Conservation (phyloP, 305 asterid genomes). For the Fraxinus ornus region DNA sequence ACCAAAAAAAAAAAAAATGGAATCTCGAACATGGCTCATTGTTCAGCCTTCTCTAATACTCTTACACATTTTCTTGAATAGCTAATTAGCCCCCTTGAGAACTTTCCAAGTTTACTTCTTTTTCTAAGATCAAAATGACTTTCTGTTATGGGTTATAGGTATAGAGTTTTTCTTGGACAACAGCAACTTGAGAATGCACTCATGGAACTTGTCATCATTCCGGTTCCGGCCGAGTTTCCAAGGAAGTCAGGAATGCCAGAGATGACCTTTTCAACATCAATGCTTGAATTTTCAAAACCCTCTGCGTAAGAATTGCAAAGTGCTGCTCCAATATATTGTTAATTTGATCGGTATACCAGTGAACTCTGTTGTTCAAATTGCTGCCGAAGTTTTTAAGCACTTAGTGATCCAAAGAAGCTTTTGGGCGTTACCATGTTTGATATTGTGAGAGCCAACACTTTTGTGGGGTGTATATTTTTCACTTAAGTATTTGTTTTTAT, state of each 20-base stretch:
- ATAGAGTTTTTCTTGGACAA: slow-evolving; percentile 77
- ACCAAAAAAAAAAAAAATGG: too few species aligned
- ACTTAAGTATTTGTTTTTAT: too few species aligned
- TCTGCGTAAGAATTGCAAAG: slow-evolving; percentile 78
- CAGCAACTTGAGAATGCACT: slow-evolving; percentile 71
- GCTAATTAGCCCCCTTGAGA: neutral
- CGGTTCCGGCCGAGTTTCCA: slow-evolving; percentile 87
- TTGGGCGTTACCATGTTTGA: slow-evolving; percentile 90
- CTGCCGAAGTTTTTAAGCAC: slow-evolving; percentile 94
- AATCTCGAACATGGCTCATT: neutral
- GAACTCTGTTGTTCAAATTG: slow-evolving; percentile 88
- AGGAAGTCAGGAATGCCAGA: slow-evolving; percentile 94
- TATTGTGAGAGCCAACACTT: slow-evolving; percentile 89
- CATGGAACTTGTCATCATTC: slow-evolving; percentile 80
- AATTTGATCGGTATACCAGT: slow-evolving; percentile 89
- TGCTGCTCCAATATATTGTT: slow-evolving; percentile 73
- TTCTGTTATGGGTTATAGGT: slow-evolving; percentile 40
- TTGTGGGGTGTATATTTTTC: slow-evolving; percentile 41
- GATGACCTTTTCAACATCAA: slow-evolving; percentile 87
- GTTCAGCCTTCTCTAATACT: neutral
- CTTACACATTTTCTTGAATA: neutral
- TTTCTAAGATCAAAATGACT: neutral
- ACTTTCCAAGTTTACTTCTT: neutral
- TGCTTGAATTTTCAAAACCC: slow-evolving; percentile 86
- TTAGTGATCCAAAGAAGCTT: slow-evolving; percentile 75